Base-by-base conservation (phyloP, 495 filamentous ascomycete species). In the Xylaria flabelliformis region DNA sequence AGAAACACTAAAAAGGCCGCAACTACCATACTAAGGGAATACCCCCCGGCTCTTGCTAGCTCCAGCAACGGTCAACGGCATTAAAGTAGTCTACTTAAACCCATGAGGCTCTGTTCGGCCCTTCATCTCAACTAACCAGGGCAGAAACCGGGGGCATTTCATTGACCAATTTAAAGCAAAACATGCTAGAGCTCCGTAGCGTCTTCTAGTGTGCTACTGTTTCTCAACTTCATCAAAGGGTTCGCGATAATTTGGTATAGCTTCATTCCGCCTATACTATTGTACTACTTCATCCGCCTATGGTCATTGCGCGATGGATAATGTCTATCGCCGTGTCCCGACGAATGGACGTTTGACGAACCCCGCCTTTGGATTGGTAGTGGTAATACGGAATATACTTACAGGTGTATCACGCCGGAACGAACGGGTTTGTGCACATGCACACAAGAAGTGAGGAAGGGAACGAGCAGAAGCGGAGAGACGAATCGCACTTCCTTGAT, bases 131-230 rank as follows among this genome's bases (percentile, higher is more conserved):
- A 29, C 4, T 3, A 19, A 39, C 44, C 29, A 21, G 64, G 26
- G 29, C 42, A 53, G 39, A 41, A 41, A 41, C 39, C 39, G 39
- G 39, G 34, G 24, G 26, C 42, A 66, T 53, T 39, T 36, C 64
- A 66, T 66, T 50, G 17, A 36, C 39, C 64, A 67, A 67, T 67
- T 67, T 53, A 67, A 67, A 53, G 64, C 64, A 67, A 67, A 64
- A 41, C 61, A 64, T 64, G 39, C 61, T 17, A 42, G 36, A 24
- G 24, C 59, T n/a, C n/a, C 7, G 1, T 63, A 42, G 39, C 61
- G 29, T 29, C 26, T 29, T 29, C 26, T 29, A 29, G 26, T 64
- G 10, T 63, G 44, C 61, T 15, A 51, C 9, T 50, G 17, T 21
- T 50, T 17, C 56, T 44, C 61, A 21, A 64, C 29, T 19, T 36